These are phyloP conservation scores for Xylaria longipes DNA, from an alignment of 495 filamentous ascomycete species.

Conservation along the genomic window DNA sequence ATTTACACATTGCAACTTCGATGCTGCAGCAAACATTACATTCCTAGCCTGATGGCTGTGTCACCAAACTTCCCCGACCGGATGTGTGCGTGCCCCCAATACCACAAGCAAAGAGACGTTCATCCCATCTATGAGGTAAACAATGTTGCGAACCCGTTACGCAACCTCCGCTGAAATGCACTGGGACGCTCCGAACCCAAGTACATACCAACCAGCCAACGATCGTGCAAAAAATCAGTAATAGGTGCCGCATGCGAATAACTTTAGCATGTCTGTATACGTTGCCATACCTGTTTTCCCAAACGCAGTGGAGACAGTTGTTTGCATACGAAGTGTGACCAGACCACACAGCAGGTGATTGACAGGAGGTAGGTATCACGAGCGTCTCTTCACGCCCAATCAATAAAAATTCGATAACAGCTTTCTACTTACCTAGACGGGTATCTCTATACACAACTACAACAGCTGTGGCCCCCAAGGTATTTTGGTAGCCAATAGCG, in stretches of 20 bases:
- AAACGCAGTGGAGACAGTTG: constrained; percentile 1
- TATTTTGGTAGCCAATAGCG: neutral
- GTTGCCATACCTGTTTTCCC: neutral
- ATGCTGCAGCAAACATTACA: neutral
- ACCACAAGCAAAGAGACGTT: neutral
- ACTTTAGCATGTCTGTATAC: neutral
- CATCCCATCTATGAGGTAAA: neutral
- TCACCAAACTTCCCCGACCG: neutral
- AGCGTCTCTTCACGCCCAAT: constrained; percentile 4
- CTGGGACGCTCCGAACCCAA: neutral
- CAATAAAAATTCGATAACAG: neutral
- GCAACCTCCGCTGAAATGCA: constrained; percentile 12
- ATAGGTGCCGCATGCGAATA: neutral
- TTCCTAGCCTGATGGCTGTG: neutral
- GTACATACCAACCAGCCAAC: neutral
- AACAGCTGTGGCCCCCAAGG: neutral
- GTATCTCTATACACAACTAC: neutral
- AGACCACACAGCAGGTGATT: constrained; percentile 17
- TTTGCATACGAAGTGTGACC: constrained; percentile 5
- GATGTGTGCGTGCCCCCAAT: neutral
- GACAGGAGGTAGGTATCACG: constrained; percentile 19
- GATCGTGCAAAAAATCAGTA: neutral
- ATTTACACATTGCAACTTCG: neutral
- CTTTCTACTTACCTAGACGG: constrained; percentile 10
- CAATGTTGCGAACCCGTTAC: constrained; percentile 2